phyloP scores from a whole-genome alignment of 768 basidiomycete species.

The Pisolithus marmoratus region DNA sequence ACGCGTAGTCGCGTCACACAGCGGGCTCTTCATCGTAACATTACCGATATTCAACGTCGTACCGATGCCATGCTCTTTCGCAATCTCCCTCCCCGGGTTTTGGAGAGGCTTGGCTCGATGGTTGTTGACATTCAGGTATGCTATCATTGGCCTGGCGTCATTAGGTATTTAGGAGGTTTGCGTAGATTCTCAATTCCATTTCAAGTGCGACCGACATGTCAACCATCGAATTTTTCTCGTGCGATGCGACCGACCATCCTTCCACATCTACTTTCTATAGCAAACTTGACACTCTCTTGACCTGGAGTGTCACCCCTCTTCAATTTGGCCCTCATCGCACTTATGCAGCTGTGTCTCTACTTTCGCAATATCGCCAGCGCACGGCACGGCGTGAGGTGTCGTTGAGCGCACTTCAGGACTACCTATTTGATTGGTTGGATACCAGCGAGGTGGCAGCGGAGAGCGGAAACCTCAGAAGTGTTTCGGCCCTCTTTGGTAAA shows the following conservation, averaged over 20 bases:
- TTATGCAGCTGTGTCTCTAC: constrained; percentile 66
- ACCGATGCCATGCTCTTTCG: constrained; percentile 80
- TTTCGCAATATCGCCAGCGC: constrained; percentile 56
- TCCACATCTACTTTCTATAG: constrained; percentile 46
- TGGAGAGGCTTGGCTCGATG: constrained; percentile 56
- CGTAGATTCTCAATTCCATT: constrained; percentile 72
- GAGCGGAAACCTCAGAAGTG: constrained; percentile 45
- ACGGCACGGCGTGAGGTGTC: constrained; percentile 60
- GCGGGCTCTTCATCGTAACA: constrained; percentile 48
- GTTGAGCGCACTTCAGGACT: constrained; percentile 63
- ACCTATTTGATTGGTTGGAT: constrained; percentile 80
- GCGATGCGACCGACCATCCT: constrained; percentile 28
- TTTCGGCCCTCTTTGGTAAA: constrained; percentile 66
- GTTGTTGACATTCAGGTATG: constrained; percentile 48
- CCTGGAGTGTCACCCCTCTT: constrained; percentile 75
- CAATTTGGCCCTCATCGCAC: constrained; percentile 82
- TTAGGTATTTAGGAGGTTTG: background rate
- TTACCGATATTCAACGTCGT: constrained; percentile 65
- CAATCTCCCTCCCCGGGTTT: constrained; percentile 55
- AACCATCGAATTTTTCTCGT: constrained; percentile 52
- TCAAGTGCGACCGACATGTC: constrained; percentile 57
- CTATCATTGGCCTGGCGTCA: background rate
- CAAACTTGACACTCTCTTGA: constrained; percentile 69
- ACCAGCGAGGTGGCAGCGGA: constrained; percentile 57
- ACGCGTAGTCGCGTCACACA: constrained; percentile 38